Evolutionary conservation across 306 rosid species (phyloP).

Genomic region (Sechiopsis laciniata): DNA sequence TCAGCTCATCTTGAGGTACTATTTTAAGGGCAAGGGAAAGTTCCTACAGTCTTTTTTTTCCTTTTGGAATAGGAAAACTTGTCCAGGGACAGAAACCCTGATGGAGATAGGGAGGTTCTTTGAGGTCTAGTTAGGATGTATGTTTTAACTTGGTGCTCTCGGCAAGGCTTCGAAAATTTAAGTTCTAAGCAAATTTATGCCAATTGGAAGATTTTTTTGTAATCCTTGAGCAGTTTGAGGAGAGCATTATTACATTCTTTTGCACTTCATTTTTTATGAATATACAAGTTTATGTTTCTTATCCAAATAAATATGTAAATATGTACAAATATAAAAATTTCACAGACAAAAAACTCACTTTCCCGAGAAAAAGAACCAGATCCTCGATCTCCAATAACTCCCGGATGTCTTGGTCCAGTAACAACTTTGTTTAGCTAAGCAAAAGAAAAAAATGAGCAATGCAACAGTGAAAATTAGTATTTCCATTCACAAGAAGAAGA

Average conservation of each 20-base stretch:
- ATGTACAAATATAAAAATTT: background rate
- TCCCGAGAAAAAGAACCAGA: constrained; percentile 75
- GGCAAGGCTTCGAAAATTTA: background rate
- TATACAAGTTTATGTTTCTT: background rate
- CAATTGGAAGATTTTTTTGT: background rate
- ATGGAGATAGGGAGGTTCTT: background rate
- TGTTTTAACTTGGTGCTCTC: background rate
- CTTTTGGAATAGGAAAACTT: background rate
- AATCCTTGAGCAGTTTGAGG: background rate
- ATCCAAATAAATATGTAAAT: background rate
- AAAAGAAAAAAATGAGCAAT: constrained; percentile 11
- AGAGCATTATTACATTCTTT: background rate
- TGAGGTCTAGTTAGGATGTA: background rate
- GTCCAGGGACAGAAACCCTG: background rate
- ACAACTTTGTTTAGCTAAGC: constrained; percentile 81
- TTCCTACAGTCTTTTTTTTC: background rate
- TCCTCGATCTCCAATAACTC: constrained; percentile 94
- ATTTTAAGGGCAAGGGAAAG: too few relatives aligned
- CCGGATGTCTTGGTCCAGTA: constrained; percentile 85
- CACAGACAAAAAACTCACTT: constrained; percentile 50
- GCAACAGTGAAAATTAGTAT: background rate
- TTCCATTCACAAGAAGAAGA: background rate
- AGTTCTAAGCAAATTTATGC: background rate
- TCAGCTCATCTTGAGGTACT: too few relatives aligned
- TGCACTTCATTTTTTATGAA: background rate